These are phyloP conservation scores for Butyriboletus loyo DNA, from an alignment of 768 basidiomycete species.

Conservation along the genomic window DNA sequence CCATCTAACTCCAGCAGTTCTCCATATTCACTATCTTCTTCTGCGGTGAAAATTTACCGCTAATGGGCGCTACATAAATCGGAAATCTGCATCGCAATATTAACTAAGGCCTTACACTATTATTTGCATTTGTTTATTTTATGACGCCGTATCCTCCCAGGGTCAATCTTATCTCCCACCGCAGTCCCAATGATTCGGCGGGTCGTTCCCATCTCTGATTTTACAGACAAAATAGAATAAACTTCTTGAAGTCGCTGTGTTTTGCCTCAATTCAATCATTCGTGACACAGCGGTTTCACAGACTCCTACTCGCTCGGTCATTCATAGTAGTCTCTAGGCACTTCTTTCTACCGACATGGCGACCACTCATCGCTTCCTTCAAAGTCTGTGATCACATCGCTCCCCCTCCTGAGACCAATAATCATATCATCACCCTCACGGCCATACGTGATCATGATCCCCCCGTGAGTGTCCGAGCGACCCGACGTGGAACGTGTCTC, in stretches of 20 bases:
- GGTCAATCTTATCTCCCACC: conserved; percentile 34
- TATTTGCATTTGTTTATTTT: conserved; percentile 23
- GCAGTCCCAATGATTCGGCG: not conserved
- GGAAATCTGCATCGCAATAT: conserved; percentile 28
- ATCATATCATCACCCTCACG: conserved; percentile 15
- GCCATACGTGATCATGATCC: conserved; percentile 22
- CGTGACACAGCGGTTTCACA: not conserved
- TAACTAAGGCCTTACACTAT: conserved; percentile 16
- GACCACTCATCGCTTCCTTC: conserved; percentile 7
- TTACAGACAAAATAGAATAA: too few species aligned
- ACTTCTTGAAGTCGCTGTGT: too few species aligned
- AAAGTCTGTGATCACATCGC: not conserved
- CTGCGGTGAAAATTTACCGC: conserved; percentile 27
- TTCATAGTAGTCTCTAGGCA: not conserved
- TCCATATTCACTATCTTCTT: conserved; percentile 11
- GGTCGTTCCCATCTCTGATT: conserved; percentile 12
- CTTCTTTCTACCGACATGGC: not conserved
- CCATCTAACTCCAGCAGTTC: not conserved
- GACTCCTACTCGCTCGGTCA: not conserved
- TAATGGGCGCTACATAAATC: conserved; percentile 25
- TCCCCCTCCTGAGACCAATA: conserved; percentile 1
- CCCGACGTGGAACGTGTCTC: conserved; percentile 19
- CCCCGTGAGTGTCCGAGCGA: conserved; percentile 10
- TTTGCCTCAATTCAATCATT: not conserved
- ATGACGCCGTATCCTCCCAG: conserved; percentile 26